Conservation (phyloP, 73 alveolate genomes). For the Tetrahymena malaccensis region DNA sequence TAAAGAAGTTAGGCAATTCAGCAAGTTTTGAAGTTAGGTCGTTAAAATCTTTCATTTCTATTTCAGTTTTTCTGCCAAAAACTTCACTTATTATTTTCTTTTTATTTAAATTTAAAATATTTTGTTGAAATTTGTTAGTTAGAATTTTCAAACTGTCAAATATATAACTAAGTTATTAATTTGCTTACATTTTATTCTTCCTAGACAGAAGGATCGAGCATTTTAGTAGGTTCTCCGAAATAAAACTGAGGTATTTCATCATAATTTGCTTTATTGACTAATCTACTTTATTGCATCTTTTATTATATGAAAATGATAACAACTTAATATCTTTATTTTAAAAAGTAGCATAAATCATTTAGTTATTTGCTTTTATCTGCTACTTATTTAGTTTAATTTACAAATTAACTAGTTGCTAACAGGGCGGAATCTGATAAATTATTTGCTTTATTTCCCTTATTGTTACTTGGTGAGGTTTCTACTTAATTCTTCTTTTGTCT, state of each 20-base stretch:
- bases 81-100: conserved; percentile 23
- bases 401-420: neutral
- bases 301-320: neutral
- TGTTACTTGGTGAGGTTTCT: neutral
- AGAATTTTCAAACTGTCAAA: no score
- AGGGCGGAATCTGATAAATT: neutral
- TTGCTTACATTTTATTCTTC: conserved; percentile 9
- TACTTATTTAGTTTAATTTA: neutral
- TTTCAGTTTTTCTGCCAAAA: conserved; percentile 12
- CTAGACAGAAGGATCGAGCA: neutral
- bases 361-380: neutral
- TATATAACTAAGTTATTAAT: neutral
- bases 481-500: neutral
- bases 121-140: neutral
- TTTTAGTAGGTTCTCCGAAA: conserved; percentile 5
- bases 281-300: neutral
- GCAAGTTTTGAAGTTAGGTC: conserved; percentile 57
- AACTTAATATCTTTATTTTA: no score
- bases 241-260: conserved; percentile 32
- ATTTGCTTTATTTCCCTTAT: neutral
- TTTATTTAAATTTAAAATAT: neutral
- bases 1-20: conserved; percentile 76
- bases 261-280: neutral
- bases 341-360: no score
- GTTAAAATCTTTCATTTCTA: conserved; percentile 2